Evolutionary conservation across 768 basidiomycete species (phyloP).

Genomic region (Bullera alba): DNA sequence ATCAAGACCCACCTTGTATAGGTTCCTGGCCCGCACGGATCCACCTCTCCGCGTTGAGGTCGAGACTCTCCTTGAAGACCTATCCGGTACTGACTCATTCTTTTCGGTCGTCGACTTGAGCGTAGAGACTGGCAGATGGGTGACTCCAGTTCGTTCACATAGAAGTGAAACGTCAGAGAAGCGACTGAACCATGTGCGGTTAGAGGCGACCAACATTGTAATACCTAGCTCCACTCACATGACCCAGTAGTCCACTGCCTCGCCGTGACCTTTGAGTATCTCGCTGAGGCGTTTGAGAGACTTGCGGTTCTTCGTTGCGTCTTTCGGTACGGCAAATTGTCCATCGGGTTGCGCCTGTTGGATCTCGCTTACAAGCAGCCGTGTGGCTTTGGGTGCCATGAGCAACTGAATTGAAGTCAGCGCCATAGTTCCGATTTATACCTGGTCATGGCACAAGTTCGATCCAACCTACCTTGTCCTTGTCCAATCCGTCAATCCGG

Average conservation of each 20-base stretch:
- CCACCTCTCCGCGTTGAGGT: slow-evolving; percentile 68
- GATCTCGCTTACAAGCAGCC: slow-evolving; percentile 74
- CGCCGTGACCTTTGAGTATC: slow-evolving; percentile 58
- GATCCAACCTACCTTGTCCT: slow-evolving; percentile 61
- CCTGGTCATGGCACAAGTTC: background rate
- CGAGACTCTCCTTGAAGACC: slow-evolving; percentile 53
- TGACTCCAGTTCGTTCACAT: slow-evolving; percentile 84
- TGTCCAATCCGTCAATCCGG: slow-evolving; percentile 91
- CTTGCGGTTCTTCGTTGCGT: slow-evolving; percentile 68
- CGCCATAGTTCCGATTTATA: background rate
- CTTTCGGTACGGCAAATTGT: slow-evolving; percentile 30
- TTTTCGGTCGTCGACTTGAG: slow-evolving; percentile 14
- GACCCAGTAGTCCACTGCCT: slow-evolving; percentile 86
- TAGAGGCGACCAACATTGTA: background rate
- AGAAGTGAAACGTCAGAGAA: slow-evolving; percentile 94
- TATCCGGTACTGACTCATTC: slow-evolving; percentile 65
- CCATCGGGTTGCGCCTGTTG: slow-evolving; percentile 44
- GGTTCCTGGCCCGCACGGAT: slow-evolving; percentile 75
- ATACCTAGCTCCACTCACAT: slow-evolving; percentile 55
- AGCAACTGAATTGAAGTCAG: slow-evolving; percentile 48
- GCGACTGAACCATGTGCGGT: slow-evolving; percentile 43
- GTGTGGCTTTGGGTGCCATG: slow-evolving; percentile 79
- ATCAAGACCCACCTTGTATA: slow-evolving; percentile 58
- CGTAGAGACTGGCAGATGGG: slow-evolving; percentile 49
- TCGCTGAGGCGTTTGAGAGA: slow-evolving; percentile 86